These are phyloP conservation scores for Pestalotiopsis sp. DNA, from an alignment of 2,329 filamentous ascomycete genomes.

Conservation along the genomic window DNA sequence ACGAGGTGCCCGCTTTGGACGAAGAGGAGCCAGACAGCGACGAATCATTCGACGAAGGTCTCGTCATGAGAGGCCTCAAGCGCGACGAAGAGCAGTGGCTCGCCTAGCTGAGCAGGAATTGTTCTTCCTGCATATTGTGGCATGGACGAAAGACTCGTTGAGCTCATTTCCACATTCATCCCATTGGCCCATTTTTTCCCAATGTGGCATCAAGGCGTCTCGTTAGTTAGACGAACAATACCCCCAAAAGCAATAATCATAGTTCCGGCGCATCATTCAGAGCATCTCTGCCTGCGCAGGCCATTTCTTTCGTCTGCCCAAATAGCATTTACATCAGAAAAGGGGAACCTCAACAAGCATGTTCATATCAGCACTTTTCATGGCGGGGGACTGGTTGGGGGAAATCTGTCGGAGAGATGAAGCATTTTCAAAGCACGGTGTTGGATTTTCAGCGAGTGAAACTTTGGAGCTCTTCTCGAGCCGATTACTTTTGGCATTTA, in stretches of 20 bases:
- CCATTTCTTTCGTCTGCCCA: neutral
- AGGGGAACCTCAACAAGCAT: neutral
- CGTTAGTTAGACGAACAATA: neutral
- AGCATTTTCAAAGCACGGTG: constrained; percentile 2
- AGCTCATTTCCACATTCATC: neutral
- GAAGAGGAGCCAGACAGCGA: constrained; percentile 50
- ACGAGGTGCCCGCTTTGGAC: constrained; percentile 36
- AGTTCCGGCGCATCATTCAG: neutral
- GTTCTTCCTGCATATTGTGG: neutral
- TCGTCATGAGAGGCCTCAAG: constrained; percentile 59
- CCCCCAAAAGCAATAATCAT: neutral
- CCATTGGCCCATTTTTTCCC: neutral
- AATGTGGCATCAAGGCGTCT: neutral
- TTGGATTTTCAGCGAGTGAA: neutral
- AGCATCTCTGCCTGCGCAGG: neutral
- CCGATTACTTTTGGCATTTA: neutral
- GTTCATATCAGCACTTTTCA: neutral
- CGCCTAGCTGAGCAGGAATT: constrained; percentile 37
- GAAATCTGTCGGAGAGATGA: neutral
- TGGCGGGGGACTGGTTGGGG: neutral
- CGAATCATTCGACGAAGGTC: constrained; percentile 58
- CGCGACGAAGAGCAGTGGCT: constrained; percentile 63
- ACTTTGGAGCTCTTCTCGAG: neutral
- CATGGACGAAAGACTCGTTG: constrained; percentile 7
- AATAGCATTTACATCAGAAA: constrained; percentile 1